Conservation (phyloP, 2,329 filamentous ascomycete genomes). For the Zasmidium cellare region DNA sequence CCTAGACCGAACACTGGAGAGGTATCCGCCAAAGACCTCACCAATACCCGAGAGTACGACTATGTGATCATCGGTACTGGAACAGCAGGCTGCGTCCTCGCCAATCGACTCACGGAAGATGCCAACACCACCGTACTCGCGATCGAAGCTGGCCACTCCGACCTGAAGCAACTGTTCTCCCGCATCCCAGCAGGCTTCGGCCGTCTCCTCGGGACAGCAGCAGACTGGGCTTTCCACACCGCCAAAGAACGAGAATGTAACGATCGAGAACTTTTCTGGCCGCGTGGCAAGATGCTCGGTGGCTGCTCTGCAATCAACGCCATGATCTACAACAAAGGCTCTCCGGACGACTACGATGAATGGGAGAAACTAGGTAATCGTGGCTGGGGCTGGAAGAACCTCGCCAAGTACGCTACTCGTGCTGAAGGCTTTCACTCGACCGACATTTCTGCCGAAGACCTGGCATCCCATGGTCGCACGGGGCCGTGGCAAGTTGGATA, state of each 20-base stretch:
- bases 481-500: constrained; percentile 23
- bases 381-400: constrained; percentile 8
- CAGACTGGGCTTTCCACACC: constrained; percentile 16
- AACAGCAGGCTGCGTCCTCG: constrained; percentile 33
- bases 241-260: constrained; percentile 11
- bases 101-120: constrained; percentile 30
- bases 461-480: constrained; percentile 13
- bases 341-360: constrained; percentile 15
- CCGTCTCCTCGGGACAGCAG: constrained; percentile 14
- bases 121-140: constrained; percentile 28
- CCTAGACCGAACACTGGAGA: constrained; percentile 8
- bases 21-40: constrained; percentile 8
- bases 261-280: too few relatives aligned
- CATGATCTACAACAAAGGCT: constrained; percentile 20
- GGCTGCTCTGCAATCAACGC: constrained; percentile 18
- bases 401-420: constrained; percentile 9
- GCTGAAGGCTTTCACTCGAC: constrained; percentile 11
- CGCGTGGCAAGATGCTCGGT: constrained; percentile 1
- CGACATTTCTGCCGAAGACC: constrained; percentile 3
- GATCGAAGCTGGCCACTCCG: constrained; percentile 30
- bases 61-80: constrained; percentile 33
- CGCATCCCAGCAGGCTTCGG: constrained; percentile 18
- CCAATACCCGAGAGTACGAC: constrained; percentile 25
- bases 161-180: constrained; percentile 21
- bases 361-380: constrained; percentile 17